A percentile compares a stretch with the other conserved stretches of the same genome.
phyloP scores from a whole-genome alignment of 208 protist species.

The Eutreptiella sp. region DNA sequence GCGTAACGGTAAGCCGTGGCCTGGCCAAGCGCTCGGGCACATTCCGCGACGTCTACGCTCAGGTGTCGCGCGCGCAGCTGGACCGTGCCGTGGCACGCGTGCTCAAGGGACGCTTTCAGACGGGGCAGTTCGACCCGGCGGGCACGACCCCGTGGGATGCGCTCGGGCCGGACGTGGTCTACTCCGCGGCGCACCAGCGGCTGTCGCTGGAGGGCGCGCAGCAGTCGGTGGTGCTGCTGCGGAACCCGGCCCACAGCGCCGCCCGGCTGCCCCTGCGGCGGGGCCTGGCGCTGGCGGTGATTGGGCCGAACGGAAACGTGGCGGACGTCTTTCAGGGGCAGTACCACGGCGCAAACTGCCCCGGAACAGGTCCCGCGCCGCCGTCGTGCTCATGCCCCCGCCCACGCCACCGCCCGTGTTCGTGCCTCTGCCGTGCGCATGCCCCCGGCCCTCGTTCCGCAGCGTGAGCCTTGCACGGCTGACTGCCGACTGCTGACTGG shows the following conservation, averaged over 20 bases:
- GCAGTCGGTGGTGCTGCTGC: conserved; percentile 15
- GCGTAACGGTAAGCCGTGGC: too few species aligned
- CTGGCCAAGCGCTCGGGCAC: too few species aligned
- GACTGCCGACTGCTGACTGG: too few species aligned
- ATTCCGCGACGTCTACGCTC: too few species aligned
- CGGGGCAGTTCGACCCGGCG: conserved; percentile 5
- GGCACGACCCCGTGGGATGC: neutral
- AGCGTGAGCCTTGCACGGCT: too few species aligned
- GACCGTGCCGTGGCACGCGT: neutral
- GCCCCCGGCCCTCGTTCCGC: too few species aligned
- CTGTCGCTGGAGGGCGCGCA: conserved; percentile 4
- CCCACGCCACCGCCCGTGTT: too few species aligned
- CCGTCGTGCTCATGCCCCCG: too few species aligned
- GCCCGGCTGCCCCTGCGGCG: neutral
- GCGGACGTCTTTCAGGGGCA: conserved; percentile 12
- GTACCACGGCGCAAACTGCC: too few species aligned
- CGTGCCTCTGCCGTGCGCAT: too few species aligned
- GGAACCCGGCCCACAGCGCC: neutral
- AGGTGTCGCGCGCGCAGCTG: neutral
- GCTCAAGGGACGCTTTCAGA: neutral
- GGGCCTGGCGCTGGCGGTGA: conserved; percentile 13
- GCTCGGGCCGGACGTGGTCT: neutral
- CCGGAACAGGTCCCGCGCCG: too few species aligned
- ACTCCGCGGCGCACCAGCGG: neutral
- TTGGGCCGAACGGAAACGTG: conserved; percentile 16